phyloP scores from a whole-genome alignment of 148 eudicot species.

The Limonium bicolor region DNA sequence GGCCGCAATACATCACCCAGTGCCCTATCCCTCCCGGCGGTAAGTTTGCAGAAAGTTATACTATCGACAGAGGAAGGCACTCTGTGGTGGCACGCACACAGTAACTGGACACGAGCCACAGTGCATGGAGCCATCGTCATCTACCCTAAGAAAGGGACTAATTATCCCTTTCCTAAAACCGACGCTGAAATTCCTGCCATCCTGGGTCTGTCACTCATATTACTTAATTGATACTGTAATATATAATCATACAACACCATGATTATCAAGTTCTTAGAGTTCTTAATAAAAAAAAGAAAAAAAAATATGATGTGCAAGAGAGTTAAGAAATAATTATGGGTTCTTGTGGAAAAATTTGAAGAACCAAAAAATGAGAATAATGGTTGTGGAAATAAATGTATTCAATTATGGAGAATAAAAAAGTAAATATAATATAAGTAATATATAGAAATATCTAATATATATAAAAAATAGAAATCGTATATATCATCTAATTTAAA shows the following conservation, averaged over 20 bases:
- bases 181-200: conserved; percentile 39
- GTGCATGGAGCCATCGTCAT: conserved; percentile 70
- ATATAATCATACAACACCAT: neutral
- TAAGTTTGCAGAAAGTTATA: conserved; percentile 42
- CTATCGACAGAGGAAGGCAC: conserved; percentile 56
- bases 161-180: conserved; percentile 64
- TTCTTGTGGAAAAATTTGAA: too few species aligned
- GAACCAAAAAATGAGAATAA: too few species aligned
- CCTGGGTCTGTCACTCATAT: conserved; percentile 27
- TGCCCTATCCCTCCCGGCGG: conserved; percentile 56
- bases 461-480: too few species aligned
- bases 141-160: conserved; percentile 32
- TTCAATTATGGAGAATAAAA: too few species aligned
- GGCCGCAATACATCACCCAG: conserved; percentile 51
- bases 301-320: conserved; percentile 1
- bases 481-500: too few species aligned
- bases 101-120: conserved; percentile 63
- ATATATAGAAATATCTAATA: too few species aligned
- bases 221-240: neutral
- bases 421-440: too few species aligned
- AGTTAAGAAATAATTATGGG: too few species aligned
- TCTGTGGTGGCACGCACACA: conserved; percentile 92
- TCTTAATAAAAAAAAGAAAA: too few species aligned
- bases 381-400: too few species aligned
- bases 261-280: neutral